Evolutionary conservation across 306 rosid genomes (phyloP), one percentile per base, ranked within the genome.

Genomic region (Pyrus bretschneideri): DNA sequence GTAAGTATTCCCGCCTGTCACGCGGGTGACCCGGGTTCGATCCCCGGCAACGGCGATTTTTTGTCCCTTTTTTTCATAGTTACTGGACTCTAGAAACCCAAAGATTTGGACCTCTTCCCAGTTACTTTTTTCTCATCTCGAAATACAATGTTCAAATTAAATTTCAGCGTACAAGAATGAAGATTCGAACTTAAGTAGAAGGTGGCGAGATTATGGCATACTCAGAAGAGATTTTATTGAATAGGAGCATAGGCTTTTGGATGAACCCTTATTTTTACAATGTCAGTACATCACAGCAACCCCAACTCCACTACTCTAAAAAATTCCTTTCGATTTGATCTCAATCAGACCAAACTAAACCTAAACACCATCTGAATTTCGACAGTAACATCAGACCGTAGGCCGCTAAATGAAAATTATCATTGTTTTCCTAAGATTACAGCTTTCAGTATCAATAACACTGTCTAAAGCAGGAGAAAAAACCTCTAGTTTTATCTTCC

Each of bases 211-310:
- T 46, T 33, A 35, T 13, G 35, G 49, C 4, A 64, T 13, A 7
- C 6, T 65, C 54, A 31, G 6, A 11, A 45, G 13, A 72, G 76
- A 66, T 11, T 25, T 74, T 49, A 27, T 44, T 29, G 46, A 62
- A 74, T 8, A 79, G 66, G 88, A 80, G 87, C 77, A 66, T 71
- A 87, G 91, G 96, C 84, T 69, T 88, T 89, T 84, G 93, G 91
- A 91, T 78, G 91, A 77, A 77, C 83, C 84, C 84, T 80, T 87
- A 80, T 79, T 82, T 86, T 74, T 86, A 93, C 93, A 88, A 74
- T 64, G 57, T 81, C 64, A 82, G 63, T 83, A 88, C 98, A 93
- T 91, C 88, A 78, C 95, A 91, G 88, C 90, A 88, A 88, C 91
- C 96, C 84, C 80, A 67, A 88, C 94, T 89, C 89, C 90, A 86